phyloP scores from a whole-genome alignment of 805 yeast genomes.

The Suhomyces pyralidae region DNA sequence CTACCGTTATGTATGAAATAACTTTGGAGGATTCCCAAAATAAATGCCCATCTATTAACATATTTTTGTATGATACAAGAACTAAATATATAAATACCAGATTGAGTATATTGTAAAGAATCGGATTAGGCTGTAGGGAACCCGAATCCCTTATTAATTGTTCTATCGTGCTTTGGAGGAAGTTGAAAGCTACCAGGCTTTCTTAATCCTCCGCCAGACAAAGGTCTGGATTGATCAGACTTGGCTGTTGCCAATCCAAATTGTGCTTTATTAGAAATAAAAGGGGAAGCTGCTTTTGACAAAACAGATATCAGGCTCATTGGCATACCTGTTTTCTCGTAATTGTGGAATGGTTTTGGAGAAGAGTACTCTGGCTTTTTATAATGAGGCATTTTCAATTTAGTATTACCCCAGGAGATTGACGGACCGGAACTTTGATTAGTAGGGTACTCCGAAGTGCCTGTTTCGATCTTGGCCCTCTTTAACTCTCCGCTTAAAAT shows the following conservation, averaged over 20 bases:
- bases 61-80: neutral
- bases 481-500: slow-evolving; percentile 3
- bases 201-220: slow-evolving; percentile 17
- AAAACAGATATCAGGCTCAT: slow-evolving; percentile 8
- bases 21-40: neutral
- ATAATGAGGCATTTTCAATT: slow-evolving; percentile 25
- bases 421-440: slow-evolving; percentile 9
- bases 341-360: neutral
- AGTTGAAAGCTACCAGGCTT: slow-evolving; percentile 36
- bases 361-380: slow-evolving; percentile 14
- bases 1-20: no score
- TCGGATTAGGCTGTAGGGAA: slow-evolving; percentile 15
- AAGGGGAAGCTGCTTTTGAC: slow-evolving; percentile 20
- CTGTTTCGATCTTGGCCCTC: slow-evolving; percentile 3
- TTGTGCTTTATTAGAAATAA: slow-evolving; percentile 26
- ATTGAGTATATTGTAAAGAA: slow-evolving; percentile 12
- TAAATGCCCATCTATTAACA: neutral
- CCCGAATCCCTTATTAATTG: neutral
- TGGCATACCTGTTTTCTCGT: neutral
- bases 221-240: neutral
- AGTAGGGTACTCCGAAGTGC: neutral
- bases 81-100: neutral
- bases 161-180: slow-evolving; percentile 19
- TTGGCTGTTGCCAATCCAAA: slow-evolving; percentile 5
- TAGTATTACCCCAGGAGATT: slow-evolving; percentile 3